Evolutionary conservation across 2,329 filamentous ascomycete species (phyloP).

Genomic region (Emergomyces pasteurianus): DNA sequence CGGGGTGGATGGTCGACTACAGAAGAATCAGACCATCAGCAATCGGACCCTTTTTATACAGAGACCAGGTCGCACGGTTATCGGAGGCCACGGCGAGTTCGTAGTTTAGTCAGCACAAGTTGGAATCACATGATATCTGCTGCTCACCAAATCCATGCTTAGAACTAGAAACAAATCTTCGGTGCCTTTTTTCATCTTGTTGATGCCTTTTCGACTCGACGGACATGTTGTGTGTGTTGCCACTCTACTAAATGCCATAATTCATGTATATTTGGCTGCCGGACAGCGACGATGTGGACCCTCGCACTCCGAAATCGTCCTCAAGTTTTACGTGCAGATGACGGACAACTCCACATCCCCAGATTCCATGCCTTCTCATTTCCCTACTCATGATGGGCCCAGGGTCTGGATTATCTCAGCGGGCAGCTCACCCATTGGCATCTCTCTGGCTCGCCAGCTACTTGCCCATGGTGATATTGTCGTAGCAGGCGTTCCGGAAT

Average conservation of each 20-base stretch:
- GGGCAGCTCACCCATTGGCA: constrained; percentile 70
- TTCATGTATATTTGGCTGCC: neutral
- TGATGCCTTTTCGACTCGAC: neutral
- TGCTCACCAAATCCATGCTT: too few species aligned
- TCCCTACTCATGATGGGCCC: constrained; percentile 52
- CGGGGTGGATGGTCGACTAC: neutral
- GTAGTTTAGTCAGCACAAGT: too few species aligned
- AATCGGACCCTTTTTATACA: neutral
- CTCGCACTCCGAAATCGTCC: neutral
- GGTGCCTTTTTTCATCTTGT: too few species aligned
- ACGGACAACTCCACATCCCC: constrained; percentile 24
- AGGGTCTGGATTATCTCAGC: constrained; percentile 90
- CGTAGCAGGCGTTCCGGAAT: constrained; percentile 67
- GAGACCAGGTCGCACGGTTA: neutral
- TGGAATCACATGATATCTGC: too few species aligned
- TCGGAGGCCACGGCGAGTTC: too few species aligned
- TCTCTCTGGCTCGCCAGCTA: constrained; percentile 67
- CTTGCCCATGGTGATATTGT: constrained; percentile 88
- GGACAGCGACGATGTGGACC: constrained; percentile 6
- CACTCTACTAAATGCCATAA: neutral
- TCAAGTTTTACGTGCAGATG: constrained; percentile 17
- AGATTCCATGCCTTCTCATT: constrained; percentile 33
- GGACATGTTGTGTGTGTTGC: neutral
- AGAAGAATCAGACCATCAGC: neutral
- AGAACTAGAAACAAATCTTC: too few species aligned